Evolutionary conservation across 495 filamentous ascomycete species (phyloP).

Genomic region (Trichoderma virens): DNA sequence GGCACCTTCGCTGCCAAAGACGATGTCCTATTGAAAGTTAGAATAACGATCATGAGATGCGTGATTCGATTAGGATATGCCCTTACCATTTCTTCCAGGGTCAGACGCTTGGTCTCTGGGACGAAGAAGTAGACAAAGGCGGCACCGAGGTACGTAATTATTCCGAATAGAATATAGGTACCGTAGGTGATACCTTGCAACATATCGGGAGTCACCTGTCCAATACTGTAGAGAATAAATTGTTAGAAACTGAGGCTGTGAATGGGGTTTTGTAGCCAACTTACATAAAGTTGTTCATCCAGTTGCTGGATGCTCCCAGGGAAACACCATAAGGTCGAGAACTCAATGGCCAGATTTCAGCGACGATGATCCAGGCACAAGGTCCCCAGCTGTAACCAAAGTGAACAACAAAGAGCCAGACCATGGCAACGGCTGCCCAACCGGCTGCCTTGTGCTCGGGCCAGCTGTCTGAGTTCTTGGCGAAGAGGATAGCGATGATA

Average conservation of each 20-base stretch:
- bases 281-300: constrained; percentile 53
- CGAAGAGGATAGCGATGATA: constrained; percentile 68
- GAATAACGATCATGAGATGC: constrained; percentile 14
- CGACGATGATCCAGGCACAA: constrained; percentile 63
- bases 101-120: constrained; percentile 63
- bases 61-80: not conserved
- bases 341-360: constrained; percentile 71
- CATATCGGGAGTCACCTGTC: constrained; percentile 72
- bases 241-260: not conserved
- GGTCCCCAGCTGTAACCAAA: constrained; percentile 60
- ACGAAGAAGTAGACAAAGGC: constrained; percentile 69
- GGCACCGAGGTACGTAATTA: constrained; percentile 60
- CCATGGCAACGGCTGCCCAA: constrained; percentile 72
- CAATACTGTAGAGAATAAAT: constrained; percentile 38
- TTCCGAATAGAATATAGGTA: constrained; percentile 73
- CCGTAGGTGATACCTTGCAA: constrained; percentile 62
- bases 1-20: constrained; percentile 65
- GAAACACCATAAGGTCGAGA: constrained; percentile 68
- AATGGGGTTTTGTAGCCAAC: constrained; percentile 21
- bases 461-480: constrained; percentile 54
- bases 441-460: constrained; percentile 52
- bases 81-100: constrained; percentile 49
- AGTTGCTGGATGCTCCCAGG: constrained; percentile 53
- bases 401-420: constrained; percentile 76
- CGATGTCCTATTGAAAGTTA: constrained; percentile 48